A percentile compares a stretch with the other conserved stretches of the same genome.
phyloP scores from a whole-genome alignment of 2,329 filamentous ascomycete genomes.

The Didymosphaeria variabile region DNA sequence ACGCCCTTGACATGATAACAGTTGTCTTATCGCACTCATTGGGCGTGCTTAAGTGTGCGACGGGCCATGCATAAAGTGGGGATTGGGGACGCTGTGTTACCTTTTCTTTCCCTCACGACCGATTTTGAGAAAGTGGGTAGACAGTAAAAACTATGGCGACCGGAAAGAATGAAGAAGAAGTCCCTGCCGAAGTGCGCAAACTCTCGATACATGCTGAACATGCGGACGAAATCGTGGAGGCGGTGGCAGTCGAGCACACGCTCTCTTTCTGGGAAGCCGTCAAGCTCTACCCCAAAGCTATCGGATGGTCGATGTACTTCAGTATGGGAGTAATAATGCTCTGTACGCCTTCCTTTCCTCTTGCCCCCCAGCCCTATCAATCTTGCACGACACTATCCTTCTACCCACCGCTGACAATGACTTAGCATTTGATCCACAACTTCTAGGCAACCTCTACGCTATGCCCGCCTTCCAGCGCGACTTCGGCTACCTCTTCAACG shows the following conservation, averaged over 20 bases:
- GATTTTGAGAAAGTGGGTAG: not conserved
- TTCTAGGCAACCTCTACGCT: conserved; percentile 70
- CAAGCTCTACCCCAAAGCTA: conserved; percentile 56
- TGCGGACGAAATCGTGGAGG: conserved; percentile 43
- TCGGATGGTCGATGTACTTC: conserved; percentile 67
- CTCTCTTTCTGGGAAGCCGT: conserved; percentile 50
- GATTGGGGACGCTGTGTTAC: not conserved
- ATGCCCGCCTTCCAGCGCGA: conserved; percentile 66
- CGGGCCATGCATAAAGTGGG: conserved; percentile 17
- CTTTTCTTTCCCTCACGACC: not conserved
- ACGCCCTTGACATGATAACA: conserved; percentile 21
- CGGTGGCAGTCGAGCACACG: conserved; percentile 47
- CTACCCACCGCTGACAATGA: too few relatives aligned
- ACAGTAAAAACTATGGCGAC: conserved; percentile 12
- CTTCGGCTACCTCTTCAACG: conserved; percentile 63
- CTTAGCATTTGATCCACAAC: conserved; percentile 68
- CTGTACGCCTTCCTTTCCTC: conserved; percentile 35
- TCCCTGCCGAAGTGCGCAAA: conserved; percentile 28
- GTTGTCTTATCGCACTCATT: conserved; percentile 14
- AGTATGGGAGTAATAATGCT: conserved; percentile 69
- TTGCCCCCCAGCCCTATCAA: not conserved
- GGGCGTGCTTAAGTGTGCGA: conserved; percentile 17
- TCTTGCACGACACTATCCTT: too few relatives aligned
- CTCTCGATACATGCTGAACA: conserved; percentile 27
- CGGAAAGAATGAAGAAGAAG: conserved; percentile 1